These are phyloP conservation scores for Nymphaea thermarum DNA, from an alignment of 164 flowering plant species.

Conservation along the genomic window DNA sequence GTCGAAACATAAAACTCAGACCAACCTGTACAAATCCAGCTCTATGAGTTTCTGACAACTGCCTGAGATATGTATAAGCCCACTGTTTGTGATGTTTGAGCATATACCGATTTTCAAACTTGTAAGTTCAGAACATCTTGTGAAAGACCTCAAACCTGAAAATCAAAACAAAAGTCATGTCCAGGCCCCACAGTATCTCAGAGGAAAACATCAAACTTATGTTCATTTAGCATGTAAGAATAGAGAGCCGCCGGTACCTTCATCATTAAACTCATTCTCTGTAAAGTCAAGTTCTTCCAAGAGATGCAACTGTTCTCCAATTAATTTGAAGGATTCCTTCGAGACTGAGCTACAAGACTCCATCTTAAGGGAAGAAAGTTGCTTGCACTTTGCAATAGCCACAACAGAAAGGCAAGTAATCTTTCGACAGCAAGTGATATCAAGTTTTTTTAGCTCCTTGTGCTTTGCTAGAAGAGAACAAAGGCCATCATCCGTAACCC, in stretches of 20 bases:
- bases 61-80: constrained; percentile 46
- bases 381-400: constrained; percentile 46
- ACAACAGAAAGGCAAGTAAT: constrained; percentile 58
- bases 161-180: neutral
- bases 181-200: neutral
- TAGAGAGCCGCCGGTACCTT: constrained; percentile 25
- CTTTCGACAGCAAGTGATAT: constrained; percentile 81
- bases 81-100: constrained; percentile 57
- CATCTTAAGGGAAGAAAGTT: constrained; percentile 67
- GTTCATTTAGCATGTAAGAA: neutral
- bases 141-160: constrained; percentile 67
- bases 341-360: constrained; percentile 68
- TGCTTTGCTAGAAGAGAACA: constrained; percentile 51
- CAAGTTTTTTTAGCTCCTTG: constrained; percentile 52
- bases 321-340: constrained; percentile 56
- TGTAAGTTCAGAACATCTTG: constrained; percentile 47
- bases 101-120: constrained; percentile 79
- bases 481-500: constrained; percentile 80
- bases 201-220: too few species aligned
- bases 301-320: constrained; percentile 51
- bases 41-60: constrained; percentile 55
- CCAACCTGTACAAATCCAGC: constrained; percentile 89
- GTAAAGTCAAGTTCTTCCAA: constrained; percentile 85
- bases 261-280: constrained; percentile 69
- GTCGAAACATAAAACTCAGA: neutral